Evolutionary conservation across 805 yeast genomes (phyloP).

Genomic region (Geotrichum ghanense): DNA sequence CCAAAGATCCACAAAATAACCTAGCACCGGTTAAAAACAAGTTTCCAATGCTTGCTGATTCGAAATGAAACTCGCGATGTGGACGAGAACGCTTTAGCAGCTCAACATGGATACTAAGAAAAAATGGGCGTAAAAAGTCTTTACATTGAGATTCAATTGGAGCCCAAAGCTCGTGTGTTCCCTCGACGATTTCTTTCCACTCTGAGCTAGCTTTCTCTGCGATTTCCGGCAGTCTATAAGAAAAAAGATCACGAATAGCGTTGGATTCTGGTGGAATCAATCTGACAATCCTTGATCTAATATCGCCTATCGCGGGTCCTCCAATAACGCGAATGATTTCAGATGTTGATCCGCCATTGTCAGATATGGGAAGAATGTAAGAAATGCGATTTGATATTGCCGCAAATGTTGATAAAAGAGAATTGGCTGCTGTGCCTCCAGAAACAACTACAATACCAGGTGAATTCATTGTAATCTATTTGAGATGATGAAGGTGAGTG

Average conservation of each 20-base stretch:
- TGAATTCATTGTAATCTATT: no score
- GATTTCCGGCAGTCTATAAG: conserved; percentile 40
- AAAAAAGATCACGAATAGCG: conserved; percentile 29
- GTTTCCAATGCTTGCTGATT: conserved; percentile 77
- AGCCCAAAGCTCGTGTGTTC: conserved; percentile 60
- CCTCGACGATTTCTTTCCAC: conserved; percentile 74
- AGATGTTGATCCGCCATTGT: conserved; percentile 91
- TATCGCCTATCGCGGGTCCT: conserved; percentile 93
- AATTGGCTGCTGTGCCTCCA: conserved; percentile 60
- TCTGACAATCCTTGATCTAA: conserved; percentile 69
- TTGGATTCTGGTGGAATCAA: conserved; percentile 46
- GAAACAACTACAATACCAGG: conserved; percentile 21
- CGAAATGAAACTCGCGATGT: conserved; percentile 53
- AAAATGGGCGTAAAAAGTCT: conserved; percentile 65
- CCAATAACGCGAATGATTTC: conserved; percentile 79
- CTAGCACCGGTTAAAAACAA: conserved; percentile 73
- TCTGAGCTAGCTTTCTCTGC: conserved; percentile 45
- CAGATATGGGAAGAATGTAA: conserved; percentile 74
- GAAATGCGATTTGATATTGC: conserved; percentile 34
- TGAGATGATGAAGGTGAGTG: no score
- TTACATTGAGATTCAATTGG: conserved; percentile 44
- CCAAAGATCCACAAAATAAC: conserved; percentile 71
- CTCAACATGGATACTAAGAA: conserved; percentile 71
- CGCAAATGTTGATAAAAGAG: conserved; percentile 49
- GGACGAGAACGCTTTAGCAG: conserved; percentile 54